These are phyloP conservation scores for Gloeophyllum trabeum DNA, from an alignment of 768 basidiomycete genomes.

Conservation along the genomic window DNA sequence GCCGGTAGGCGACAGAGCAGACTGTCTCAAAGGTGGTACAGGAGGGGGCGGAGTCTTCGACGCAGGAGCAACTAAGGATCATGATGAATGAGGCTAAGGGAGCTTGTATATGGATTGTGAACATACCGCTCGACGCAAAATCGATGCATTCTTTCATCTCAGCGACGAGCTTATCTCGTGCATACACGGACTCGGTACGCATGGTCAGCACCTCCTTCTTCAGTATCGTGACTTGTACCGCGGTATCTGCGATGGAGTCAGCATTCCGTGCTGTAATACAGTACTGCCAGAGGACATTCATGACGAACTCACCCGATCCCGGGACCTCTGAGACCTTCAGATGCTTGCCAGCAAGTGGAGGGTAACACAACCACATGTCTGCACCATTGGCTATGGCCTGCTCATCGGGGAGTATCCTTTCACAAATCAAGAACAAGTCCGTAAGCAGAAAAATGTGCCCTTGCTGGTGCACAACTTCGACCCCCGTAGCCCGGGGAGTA, in stretches of 20 bases:
- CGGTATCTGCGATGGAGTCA: constrained; percentile 42
- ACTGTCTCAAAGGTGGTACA: constrained; percentile 41
- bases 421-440: constrained; percentile 86
- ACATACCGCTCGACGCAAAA: constrained; percentile 65
- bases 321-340: constrained; percentile 55
- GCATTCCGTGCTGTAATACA: no score
- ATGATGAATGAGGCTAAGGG: neutral
- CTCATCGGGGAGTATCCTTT: constrained; percentile 68
- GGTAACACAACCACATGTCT: constrained; percentile 91
- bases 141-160: constrained; percentile 81
- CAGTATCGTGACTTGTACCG: constrained; percentile 74
- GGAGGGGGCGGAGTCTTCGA: constrained; percentile 62
- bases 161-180: constrained; percentile 49
- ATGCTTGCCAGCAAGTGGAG: constrained; percentile 92
- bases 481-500: constrained; percentile 61
- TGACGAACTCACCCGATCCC: constrained; percentile 40
- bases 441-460: constrained; percentile 86
- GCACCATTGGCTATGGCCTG: constrained; percentile 41
- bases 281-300: no score
- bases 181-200: constrained; percentile 42
- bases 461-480: constrained; percentile 63
- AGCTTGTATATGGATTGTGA: neutral
- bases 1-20: no score
- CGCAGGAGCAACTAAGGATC: constrained; percentile 35
- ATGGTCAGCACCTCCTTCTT: constrained; percentile 75